These are phyloP conservation scores for Castanopsis chinensis DNA, from an alignment of 306 rosid genomes.

Conservation along the genomic window DNA sequence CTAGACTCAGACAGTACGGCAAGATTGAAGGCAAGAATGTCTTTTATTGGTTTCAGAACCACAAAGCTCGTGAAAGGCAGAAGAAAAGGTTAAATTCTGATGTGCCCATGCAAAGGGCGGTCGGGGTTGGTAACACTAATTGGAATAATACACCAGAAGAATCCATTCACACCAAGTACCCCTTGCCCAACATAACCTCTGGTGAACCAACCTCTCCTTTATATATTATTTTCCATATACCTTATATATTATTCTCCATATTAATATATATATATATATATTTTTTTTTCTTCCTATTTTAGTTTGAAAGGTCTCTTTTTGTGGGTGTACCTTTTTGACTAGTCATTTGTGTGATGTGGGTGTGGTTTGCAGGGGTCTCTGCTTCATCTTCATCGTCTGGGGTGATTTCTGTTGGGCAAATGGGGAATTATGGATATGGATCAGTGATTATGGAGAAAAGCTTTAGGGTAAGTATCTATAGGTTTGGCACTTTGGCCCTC, in stretches of 20 bases:
- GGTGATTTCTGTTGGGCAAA: slow-evolving; percentile 53
- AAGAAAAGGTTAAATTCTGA: slow-evolving; percentile 75
- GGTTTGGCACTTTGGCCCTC: not conserved
- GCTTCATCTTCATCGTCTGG: slow-evolving; percentile 55
- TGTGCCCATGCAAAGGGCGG: slow-evolving; percentile 35
- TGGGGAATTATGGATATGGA: slow-evolving; percentile 76
- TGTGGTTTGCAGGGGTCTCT: slow-evolving; percentile 43
- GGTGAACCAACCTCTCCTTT: slow-evolving; percentile 26
- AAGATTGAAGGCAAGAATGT: slow-evolving; percentile 97
- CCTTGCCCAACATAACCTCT: slow-evolving; percentile 34
- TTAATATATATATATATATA: too few species aligned
- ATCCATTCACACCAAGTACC: slow-evolving; percentile 39
- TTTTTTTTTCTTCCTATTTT: too few species aligned
- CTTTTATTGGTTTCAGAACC: slow-evolving; percentile 96
- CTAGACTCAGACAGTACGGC: slow-evolving; percentile 86
- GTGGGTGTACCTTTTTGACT: not conserved
- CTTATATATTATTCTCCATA: too few species aligned
- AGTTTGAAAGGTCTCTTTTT: not conserved
- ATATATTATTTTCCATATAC: not conserved
- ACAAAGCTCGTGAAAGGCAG: slow-evolving; percentile 97
- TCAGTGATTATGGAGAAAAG: slow-evolving; percentile 72
- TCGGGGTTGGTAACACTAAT: not conserved
- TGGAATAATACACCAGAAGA: slow-evolving; percentile 50
- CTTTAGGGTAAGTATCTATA: slow-evolving; percentile 66
- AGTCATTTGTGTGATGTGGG: not conserved